Evolutionary conservation across 2,329 filamentous ascomycete species (phyloP).

Genomic region (Truncatella angustata): DNA sequence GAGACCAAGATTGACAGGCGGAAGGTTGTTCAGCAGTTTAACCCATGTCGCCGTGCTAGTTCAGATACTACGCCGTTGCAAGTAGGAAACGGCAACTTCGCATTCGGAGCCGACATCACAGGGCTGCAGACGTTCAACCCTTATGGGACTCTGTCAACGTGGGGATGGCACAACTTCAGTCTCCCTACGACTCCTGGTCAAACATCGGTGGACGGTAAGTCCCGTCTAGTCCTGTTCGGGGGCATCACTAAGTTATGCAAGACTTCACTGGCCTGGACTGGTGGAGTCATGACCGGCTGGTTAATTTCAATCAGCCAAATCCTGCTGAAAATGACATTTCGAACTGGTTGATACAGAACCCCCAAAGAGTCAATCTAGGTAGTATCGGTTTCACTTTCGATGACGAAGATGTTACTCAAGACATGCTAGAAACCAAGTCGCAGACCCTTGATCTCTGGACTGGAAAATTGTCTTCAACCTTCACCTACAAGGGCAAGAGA

Average conservation of each 20-base stretch:
- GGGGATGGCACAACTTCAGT: conserved; percentile 50
- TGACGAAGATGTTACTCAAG: conserved; percentile 36
- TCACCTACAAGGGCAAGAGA: conserved; percentile 35
- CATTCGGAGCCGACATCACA: conserved; percentile 45
- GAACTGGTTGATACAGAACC: conserved; percentile 45
- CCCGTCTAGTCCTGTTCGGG: neutral
- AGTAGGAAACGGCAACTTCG: conserved; percentile 49
- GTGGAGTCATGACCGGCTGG: conserved; percentile 40
- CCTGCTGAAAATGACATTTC: conserved; percentile 39
- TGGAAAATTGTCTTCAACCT: conserved; percentile 41
- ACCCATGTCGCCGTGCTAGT: conserved; percentile 45
- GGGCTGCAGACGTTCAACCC: conserved; percentile 45
- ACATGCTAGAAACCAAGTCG: conserved; percentile 34
- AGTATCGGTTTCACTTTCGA: conserved; percentile 46
- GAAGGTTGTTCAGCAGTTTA: conserved; percentile 39
- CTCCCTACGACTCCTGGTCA: conserved; percentile 38
- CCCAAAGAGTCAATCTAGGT: conserved; percentile 49
- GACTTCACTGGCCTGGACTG: conserved; percentile 41
- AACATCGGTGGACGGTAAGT: conserved; percentile 32
- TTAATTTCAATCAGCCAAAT: conserved; percentile 41
- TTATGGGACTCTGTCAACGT: conserved; percentile 45
- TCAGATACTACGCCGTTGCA: conserved; percentile 50
- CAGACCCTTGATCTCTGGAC: conserved; percentile 49
- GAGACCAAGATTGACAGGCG: conserved; percentile 25
- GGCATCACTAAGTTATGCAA: conserved; percentile 15